A percentile compares a stretch with the other conserved stretches of the same genome.
Evolutionary conservation across 805 yeast genomes (phyloP).

Genomic region (Jamesozyma lodderae): DNA sequence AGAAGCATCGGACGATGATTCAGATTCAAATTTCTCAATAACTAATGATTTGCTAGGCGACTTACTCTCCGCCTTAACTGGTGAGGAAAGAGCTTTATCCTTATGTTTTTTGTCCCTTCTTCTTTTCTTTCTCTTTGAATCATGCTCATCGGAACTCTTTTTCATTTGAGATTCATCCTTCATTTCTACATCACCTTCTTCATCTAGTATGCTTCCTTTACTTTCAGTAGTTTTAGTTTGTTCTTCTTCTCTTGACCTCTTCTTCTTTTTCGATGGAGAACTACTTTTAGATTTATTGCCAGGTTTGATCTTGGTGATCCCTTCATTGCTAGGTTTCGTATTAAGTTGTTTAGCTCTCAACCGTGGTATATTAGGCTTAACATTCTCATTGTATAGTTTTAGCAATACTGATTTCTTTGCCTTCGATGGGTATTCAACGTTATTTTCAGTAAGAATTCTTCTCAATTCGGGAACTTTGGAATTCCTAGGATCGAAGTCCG

Average conservation of each 20-base stretch:
- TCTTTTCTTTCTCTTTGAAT: constrained; percentile 2
- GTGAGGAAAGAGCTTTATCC: background rate
- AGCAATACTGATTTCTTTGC: constrained; percentile 63
- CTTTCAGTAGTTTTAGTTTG: constrained; percentile 1
- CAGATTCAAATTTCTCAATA: constrained; percentile 21
- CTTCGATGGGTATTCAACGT: constrained; percentile 45
- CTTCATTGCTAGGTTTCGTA: constrained; percentile 14
- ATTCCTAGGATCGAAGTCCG: constrained; percentile 56
- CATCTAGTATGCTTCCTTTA: background rate
- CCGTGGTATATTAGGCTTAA: constrained; percentile 40
- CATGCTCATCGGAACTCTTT: background rate
- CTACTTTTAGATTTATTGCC: background rate
- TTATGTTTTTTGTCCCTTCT: constrained; percentile 7
- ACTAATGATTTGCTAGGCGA: constrained; percentile 4
- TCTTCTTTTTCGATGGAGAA: constrained; percentile 11
- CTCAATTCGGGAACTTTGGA: constrained; percentile 63
- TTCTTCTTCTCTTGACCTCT: constrained; percentile 7
- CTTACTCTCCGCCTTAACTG: constrained; percentile 2
- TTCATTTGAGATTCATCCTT: background rate
- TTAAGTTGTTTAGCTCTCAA: constrained; percentile 30
- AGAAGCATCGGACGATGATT: constrained; percentile 14
- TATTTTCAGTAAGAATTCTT: constrained; percentile 50
- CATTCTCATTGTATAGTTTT: constrained; percentile 41
- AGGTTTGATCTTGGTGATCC: constrained; percentile 3
- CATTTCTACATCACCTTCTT: constrained; percentile 8